phyloP scores from a whole-genome alignment of 768 basidiomycete species.

The Amanita thiersii region DNA sequence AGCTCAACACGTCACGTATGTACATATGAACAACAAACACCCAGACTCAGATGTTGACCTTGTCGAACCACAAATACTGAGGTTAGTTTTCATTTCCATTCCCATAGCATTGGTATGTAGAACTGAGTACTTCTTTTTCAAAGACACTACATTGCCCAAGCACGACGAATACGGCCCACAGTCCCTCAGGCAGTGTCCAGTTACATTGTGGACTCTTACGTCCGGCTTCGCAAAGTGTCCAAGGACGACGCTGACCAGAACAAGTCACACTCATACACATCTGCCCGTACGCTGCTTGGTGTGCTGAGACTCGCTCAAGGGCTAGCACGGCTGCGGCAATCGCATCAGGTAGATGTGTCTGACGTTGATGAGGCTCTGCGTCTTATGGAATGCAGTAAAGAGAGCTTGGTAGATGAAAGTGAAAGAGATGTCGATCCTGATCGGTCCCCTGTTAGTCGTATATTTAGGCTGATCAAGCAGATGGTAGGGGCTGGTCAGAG shows the following conservation, averaged over 20 bases:
- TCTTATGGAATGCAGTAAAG: slow-evolving; percentile 95
- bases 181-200: slow-evolving; percentile 84
- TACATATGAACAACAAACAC: slow-evolving; percentile 93
- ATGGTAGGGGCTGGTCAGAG: slow-evolving; percentile 49
- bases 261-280: slow-evolving; percentile 90
- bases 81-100: slow-evolving; percentile 35
- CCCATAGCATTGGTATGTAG: not conserved
- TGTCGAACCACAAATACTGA: slow-evolving; percentile 81
- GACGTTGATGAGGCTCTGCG: slow-evolving; percentile 97
- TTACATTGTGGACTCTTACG: slow-evolving; percentile 94
- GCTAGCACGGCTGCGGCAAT: slow-evolving; percentile 84
- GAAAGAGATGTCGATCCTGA: slow-evolving; percentile 66
- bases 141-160: slow-evolving; percentile 92
- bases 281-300: slow-evolving; percentile 90
- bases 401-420: slow-evolving; percentile 76
- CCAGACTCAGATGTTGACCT: slow-evolving; percentile 81
- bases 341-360: slow-evolving; percentile 66
- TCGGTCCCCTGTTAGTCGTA: slow-evolving; percentile 71
- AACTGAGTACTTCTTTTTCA: slow-evolving; percentile 8
- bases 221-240: slow-evolving; percentile 86
- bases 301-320: slow-evolving; percentile 93
- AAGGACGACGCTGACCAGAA: slow-evolving; percentile 87
- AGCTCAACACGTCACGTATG: slow-evolving; percentile 95
- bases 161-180: slow-evolving; percentile 82
- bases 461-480: slow-evolving; percentile 85